These are phyloP conservation scores for Marasmius oreades DNA, from an alignment of 1,284 basidiomycete genomes.

Conservation along the genomic window DNA sequence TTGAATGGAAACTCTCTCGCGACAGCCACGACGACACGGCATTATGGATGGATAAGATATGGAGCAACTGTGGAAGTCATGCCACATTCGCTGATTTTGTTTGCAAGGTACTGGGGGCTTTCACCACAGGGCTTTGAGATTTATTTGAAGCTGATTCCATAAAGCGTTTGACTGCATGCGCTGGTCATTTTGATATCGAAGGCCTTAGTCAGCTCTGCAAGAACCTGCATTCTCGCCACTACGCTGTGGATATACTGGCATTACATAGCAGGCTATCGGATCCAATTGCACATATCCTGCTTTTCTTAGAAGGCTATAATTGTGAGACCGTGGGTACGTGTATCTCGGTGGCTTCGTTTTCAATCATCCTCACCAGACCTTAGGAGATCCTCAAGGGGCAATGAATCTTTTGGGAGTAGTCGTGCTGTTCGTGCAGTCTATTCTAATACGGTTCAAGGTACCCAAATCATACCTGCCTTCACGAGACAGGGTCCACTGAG, in stretches of 20 bases:
- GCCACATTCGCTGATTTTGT: slow-evolving; percentile 52
- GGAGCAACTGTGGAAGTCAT: slow-evolving; percentile 59
- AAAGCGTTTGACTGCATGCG: slow-evolving; percentile 53
- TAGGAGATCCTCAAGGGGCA: slow-evolving; percentile 79
- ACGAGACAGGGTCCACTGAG: slow-evolving; percentile 9
- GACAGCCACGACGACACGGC: slow-evolving; percentile 52
- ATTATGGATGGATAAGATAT: slow-evolving; percentile 52
- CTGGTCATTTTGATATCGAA: slow-evolving; percentile 57
- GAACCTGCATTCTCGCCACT: slow-evolving; percentile 53
- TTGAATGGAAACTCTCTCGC: slow-evolving; percentile 56
- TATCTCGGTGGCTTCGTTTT: background rate
- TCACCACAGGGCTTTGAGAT: background rate
- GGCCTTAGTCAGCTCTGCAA: slow-evolving; percentile 63
- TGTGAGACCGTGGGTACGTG: slow-evolving; percentile 72
- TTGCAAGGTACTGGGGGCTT: slow-evolving; percentile 45
- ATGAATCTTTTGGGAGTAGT: slow-evolving; percentile 72
- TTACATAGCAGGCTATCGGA: slow-evolving; percentile 64
- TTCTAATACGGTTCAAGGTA: slow-evolving; percentile 61
- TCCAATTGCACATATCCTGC: slow-evolving; percentile 55
- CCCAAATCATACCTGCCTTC: slow-evolving; percentile 18
- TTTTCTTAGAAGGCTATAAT: slow-evolving; percentile 69
- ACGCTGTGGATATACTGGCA: slow-evolving; percentile 63
- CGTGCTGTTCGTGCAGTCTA: slow-evolving; percentile 66
- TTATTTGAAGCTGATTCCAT: background rate
- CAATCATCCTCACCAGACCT: slow-evolving; percentile 10